phyloP scores from a whole-genome alignment of 2,329 filamentous ascomycete genomes.

The Venturia nashicola region DNA sequence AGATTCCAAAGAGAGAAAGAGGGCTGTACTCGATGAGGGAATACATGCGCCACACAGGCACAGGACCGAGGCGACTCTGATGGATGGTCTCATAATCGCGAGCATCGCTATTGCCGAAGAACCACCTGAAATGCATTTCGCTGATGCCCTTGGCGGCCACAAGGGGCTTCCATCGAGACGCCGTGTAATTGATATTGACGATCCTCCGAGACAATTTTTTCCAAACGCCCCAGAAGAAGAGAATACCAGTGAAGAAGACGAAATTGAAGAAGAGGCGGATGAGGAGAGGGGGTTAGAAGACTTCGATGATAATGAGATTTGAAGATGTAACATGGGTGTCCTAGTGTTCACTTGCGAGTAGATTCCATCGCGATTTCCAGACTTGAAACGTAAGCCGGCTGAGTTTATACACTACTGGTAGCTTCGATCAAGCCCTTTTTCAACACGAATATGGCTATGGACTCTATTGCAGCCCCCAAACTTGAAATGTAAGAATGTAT shows the following conservation, averaged over 20 bases:
- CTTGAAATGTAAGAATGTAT: too few species aligned
- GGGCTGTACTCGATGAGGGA: background rate
- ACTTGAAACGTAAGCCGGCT: too few species aligned
- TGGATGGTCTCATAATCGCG: background rate
- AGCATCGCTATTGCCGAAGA: background rate
- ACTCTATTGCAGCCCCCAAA: too few species aligned
- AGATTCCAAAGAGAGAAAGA: constrained; percentile 27
- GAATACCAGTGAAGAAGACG: background rate
- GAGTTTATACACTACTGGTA: too few species aligned
- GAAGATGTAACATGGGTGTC: too few species aligned
- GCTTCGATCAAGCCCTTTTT: too few species aligned
- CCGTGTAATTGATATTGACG: background rate
- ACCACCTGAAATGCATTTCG: background rate
- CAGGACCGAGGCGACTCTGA: background rate
- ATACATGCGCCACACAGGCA: background rate
- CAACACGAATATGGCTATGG: too few species aligned
- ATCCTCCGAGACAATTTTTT: background rate
- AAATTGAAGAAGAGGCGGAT: background rate
- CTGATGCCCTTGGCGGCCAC: background rate
- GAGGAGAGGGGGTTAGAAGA: background rate
- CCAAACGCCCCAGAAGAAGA: background rate
- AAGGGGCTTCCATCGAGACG: background rate
- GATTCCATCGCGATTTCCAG: too few species aligned
- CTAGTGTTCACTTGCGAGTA: too few species aligned
- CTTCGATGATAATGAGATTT: background rate